Evolutionary conservation across 2,329 filamentous ascomycete genomes (phyloP), one percentile per base, ranked within the genome.

Genomic region (Curvularia eragrostidis): DNA sequence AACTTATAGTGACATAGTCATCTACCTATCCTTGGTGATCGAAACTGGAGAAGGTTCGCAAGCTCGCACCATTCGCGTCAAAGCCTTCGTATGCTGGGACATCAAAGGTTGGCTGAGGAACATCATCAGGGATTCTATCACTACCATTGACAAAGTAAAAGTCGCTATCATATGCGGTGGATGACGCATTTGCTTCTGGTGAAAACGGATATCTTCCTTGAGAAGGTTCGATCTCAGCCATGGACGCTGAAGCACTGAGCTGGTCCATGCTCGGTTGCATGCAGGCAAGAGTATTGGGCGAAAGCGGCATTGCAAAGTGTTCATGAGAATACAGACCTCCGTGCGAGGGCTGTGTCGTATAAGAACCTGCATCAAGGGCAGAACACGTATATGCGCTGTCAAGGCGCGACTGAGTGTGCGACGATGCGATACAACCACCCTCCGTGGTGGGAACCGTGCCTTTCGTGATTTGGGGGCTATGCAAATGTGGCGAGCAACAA

Each of bases 61-160:
- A 26, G 10, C 32, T n/a, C 13, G 50, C 39, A 0, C 34, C 7
- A 15, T 36, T 36, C 6, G 32, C 10, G 6, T 12, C 36, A 18
- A 63, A 61, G 32, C 52, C 50, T 10, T 68, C 64, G 58, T 72
- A 75, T 2, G 57, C 49, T 0, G 58, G 54, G 12, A 75, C 62
- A 30, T 69, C 62, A 42, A 74, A 71, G 12, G 65, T 56, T 0
- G 74, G 68, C 21, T 79, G 76, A 12, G 72, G 71, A 42, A 62
- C 65, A 0, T 58, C 44, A 19, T 80, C 73, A 52, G 74, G 72
- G 54, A 81, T 78, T 38, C 76, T 75, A 12, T 76, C 75, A 48
- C 69, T 73, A 19, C 62, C 66, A 67, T 80, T 80, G 61, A 80
- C 77, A 60, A 79, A 76, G 12, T 70, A 76, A 60, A 79, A 77